Conservation (phyloP, 2,329 filamentous ascomycete species). For the Tympanopsis confertula region DNA sequence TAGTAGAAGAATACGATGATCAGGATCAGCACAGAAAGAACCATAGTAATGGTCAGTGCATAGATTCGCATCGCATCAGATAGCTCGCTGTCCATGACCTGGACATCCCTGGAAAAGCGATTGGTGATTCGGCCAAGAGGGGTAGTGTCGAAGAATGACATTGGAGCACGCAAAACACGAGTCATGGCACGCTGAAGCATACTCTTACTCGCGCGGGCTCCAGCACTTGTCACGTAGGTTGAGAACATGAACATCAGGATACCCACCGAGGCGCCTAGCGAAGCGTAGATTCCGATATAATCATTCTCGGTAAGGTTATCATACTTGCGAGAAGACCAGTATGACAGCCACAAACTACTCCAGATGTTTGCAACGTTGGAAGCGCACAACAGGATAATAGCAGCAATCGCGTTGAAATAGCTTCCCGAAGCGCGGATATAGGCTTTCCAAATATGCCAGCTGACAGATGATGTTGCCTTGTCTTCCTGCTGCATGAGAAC, state of each 20-base stretch:
- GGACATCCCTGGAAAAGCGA: slow-evolving; percentile 58
- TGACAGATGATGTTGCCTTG: slow-evolving; percentile 62
- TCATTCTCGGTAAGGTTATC: slow-evolving; percentile 22
- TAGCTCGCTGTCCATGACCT: slow-evolving; percentile 60
- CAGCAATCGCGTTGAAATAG: slow-evolving; percentile 38
- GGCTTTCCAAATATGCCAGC: slow-evolving; percentile 67
- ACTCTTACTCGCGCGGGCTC: slow-evolving; percentile 48
- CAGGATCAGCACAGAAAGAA: slow-evolving; percentile 47
- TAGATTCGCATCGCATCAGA: slow-evolving; percentile 57
- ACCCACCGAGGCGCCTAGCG: slow-evolving; percentile 39
- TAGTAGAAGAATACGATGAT: slow-evolving; percentile 59
- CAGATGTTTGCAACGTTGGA: slow-evolving; percentile 51
- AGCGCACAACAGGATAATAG: slow-evolving; percentile 39
- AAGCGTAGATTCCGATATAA: slow-evolving; percentile 50
- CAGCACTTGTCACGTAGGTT: slow-evolving; percentile 44
- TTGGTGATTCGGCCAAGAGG: slow-evolving; percentile 59
- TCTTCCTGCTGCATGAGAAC: slow-evolving; percentile 64
- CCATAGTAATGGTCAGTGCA: slow-evolving; percentile 49
- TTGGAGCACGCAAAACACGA: slow-evolving; percentile 27
- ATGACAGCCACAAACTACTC: slow-evolving; percentile 57
- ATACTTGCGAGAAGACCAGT: slow-evolving; percentile 54
- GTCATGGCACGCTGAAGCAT: slow-evolving; percentile 52
- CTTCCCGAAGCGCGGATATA: slow-evolving; percentile 68
- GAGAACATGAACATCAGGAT: slow-evolving; percentile 50
- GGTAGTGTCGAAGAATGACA: slow-evolving; percentile 61